Evolutionary conservation across 1,284 basidiomycete genomes (phyloP), one percentile per base, ranked within the genome.

Genomic region (Ceratorhiza oryzae-sativae): DNA sequence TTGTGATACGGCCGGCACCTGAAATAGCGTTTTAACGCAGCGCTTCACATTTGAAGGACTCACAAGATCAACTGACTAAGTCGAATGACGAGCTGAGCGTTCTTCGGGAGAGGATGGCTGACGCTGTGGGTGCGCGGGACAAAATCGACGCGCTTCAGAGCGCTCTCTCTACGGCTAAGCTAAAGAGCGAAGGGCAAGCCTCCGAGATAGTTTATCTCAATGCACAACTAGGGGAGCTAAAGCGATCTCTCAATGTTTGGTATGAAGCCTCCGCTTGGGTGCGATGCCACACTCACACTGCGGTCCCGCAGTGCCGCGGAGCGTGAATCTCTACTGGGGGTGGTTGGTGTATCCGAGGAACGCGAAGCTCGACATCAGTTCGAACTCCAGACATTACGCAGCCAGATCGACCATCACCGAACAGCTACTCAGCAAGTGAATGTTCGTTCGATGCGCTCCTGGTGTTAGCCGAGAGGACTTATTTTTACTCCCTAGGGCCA

Each of bases 341-440:
- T 36, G 3, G n/a, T 3, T 45, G 30, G 36, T 27, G 45, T 45
- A 32, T 13, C 53, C 32, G 27, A 41, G 3, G 67, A 70, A 32
- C 67, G 67, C 36, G 67, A 49, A 42, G 42, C 67, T 36, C 39
- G 30, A 10, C 8, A 41, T 18, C 51, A 58, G n/a, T 45, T 9
- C 5, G 67, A 70, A 34, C 10, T 70, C 30, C 41, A 49, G 10
- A 32, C 25, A 15, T 48, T 70, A 6, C 67, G 67, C 32, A 32
- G 20, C 9, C 39, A 45, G 12, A 34, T 49, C 10, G 34, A 42
- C 12, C 39, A 34, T n/a, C 1, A 59, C n/a, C 55, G 41, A 25
- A 42, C 34, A n/a, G 39, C 18, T 12, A 15, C n/a, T 10, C 53
- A 70, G 25, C 55, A 58, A 49, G 10, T 20, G 15, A 58, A 23